Evolutionary conservation across 2,329 filamentous ascomycete species (phyloP).

Genomic region (Alternaria arbusti): DNA sequence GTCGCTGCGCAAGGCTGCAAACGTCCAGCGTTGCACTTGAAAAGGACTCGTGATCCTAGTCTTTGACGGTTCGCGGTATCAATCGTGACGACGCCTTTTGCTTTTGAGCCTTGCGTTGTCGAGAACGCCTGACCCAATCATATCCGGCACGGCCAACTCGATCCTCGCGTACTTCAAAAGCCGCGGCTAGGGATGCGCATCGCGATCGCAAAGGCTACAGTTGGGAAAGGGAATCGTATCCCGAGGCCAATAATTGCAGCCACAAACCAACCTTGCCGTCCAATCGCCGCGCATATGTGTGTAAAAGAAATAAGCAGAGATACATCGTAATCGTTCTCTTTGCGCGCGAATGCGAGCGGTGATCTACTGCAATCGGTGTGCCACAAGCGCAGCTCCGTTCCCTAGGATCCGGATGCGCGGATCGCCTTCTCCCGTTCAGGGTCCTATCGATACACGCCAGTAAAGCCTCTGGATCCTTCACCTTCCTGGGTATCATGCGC

Average conservation of each 20-base stretch:
- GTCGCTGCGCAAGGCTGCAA: constrained; percentile 4
- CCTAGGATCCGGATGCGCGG: background rate
- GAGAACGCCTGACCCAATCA: constrained; percentile 5
- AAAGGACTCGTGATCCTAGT: background rate
- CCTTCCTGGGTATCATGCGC: background rate
- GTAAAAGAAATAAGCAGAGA: background rate
- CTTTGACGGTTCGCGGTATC: background rate
- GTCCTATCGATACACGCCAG: background rate
- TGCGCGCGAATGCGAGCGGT: background rate
- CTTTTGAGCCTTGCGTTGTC: background rate
- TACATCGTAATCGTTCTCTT: background rate
- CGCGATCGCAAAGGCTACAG: background rate
- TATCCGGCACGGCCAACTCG: background rate
- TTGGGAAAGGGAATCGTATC: background rate
- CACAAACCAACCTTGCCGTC: background rate
- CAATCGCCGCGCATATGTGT: background rate
- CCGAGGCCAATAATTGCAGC: background rate
- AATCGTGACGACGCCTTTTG: constrained; percentile 1
- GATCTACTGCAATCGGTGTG: background rate
- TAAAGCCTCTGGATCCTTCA: background rate
- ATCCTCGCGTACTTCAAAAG: background rate
- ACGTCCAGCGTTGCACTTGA: background rate
- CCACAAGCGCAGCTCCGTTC: background rate
- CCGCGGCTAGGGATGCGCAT: background rate
- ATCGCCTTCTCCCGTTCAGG: background rate